Percentiles rank a stretch among this genome's conserved stretches.
phyloP scores from a whole-genome alignment of 2,329 filamentous ascomycete species.

The Sporothrix inflata region DNA sequence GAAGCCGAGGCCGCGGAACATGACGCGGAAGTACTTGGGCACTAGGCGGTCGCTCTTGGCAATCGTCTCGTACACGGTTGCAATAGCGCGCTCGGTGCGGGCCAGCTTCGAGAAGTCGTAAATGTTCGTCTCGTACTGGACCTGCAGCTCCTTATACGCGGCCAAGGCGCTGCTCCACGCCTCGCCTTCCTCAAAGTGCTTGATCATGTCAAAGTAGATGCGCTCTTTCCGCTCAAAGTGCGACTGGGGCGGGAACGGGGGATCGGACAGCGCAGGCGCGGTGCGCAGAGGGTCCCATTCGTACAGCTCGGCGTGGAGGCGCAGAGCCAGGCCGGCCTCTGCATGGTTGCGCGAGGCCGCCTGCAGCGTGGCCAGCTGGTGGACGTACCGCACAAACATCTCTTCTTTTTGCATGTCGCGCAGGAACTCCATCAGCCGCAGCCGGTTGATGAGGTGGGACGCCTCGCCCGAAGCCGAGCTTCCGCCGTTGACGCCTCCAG shows the following conservation, averaged over 20 bases:
- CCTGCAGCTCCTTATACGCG: slow-evolving; percentile 86
- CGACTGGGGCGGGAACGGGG: slow-evolving; percentile 78
- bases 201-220: slow-evolving; percentile 93
- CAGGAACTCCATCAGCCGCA: slow-evolving; percentile 93
- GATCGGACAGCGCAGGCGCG: slow-evolving; percentile 69
- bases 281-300: slow-evolving; percentile 79
- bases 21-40: slow-evolving; percentile 88
- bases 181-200: slow-evolving; percentile 90
- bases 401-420: slow-evolving; percentile 97
- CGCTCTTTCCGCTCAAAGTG: slow-evolving; percentile 91
- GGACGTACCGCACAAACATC: slow-evolving; percentile 94
- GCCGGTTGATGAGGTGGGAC: slow-evolving; percentile 81
- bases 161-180: slow-evolving; percentile 87
- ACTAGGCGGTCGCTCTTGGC: slow-evolving; percentile 77
- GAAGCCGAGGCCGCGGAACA: slow-evolving; percentile 88
- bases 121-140: slow-evolving; percentile 86
- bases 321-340: slow-evolving; percentile 85
- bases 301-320: slow-evolving; percentile 89
- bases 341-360: slow-evolving; percentile 75
- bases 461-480: slow-evolving; percentile 61
- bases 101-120: slow-evolving; percentile 94
- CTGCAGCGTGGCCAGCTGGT: slow-evolving; percentile 83
- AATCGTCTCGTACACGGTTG: slow-evolving; percentile 87
- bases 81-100: slow-evolving; percentile 85
- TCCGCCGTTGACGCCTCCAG: not conserved